Conservation (phyloP, 1,284 basidiomycete genomes). For the Cystobasidium slooffiae region DNA sequence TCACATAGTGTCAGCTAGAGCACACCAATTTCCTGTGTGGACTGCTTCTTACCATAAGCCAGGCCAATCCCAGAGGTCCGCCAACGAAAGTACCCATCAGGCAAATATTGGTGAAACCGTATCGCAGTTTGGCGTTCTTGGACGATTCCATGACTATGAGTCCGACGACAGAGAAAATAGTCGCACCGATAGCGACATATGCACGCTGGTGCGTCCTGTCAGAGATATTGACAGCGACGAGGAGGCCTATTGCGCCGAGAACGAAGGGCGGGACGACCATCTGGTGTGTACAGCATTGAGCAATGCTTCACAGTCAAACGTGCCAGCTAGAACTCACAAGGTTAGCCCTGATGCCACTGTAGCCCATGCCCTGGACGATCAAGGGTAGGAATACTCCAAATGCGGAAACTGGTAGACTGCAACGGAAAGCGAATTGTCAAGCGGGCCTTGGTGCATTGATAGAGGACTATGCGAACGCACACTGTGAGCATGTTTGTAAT, state of each 20-base stretch:
- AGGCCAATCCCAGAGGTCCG: slow-evolving; percentile 40
- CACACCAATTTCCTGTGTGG: too few species aligned
- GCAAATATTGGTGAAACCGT: slow-evolving; percentile 45
- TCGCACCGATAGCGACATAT: slow-evolving; percentile 15
- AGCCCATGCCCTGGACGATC: slow-evolving; percentile 43
- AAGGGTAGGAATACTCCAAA: slow-evolving; percentile 46
- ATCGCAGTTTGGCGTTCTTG: slow-evolving; percentile 36
- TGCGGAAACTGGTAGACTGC: too few species aligned
- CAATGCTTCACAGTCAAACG: background rate
- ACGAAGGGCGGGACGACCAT: slow-evolving; percentile 38
- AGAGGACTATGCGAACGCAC: slow-evolving; percentile 28
- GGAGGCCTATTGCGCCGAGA: slow-evolving; percentile 30
- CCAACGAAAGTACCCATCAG: slow-evolving; percentile 43
- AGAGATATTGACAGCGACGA: slow-evolving; percentile 24
- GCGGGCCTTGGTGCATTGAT: too few species aligned
- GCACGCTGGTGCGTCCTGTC: slow-evolving; percentile 39
- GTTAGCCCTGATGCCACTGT: slow-evolving; percentile 29
- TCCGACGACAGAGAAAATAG: slow-evolving; percentile 42
- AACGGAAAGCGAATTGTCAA: too few species aligned
- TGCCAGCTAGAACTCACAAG: slow-evolving; percentile 12
- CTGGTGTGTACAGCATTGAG: background rate
- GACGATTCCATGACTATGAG: slow-evolving; percentile 34
- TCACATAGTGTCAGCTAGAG: too few species aligned
- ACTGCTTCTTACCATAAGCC: slow-evolving; percentile 6
- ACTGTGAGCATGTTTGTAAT: slow-evolving; percentile 40